Conservation (phyloP, 2,329 filamentous ascomycete genomes). For the Fusarium solani-melongenae region DNA sequence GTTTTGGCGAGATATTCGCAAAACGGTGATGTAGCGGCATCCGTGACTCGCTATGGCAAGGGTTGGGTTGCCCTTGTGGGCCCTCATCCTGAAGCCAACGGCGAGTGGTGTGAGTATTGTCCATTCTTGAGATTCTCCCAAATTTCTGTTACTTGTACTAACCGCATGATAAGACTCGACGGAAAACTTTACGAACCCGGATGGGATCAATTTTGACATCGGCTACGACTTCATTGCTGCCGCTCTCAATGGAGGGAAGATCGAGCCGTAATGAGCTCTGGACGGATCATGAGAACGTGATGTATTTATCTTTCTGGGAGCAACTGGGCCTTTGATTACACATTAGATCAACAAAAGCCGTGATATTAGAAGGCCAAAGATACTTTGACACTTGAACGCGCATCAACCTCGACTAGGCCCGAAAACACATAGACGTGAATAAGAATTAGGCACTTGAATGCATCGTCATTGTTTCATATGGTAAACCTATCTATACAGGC, state of each 20-base stretch:
- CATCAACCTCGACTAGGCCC: not conserved
- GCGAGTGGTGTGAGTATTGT: constrained; percentile 39
- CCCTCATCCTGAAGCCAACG: constrained; percentile 41
- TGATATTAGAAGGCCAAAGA: not conserved
- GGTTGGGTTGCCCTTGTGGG: constrained; percentile 41
- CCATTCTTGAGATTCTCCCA: not conserved
- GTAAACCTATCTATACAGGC: not conserved
- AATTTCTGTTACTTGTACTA: not conserved
- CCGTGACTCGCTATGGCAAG: constrained; percentile 33
- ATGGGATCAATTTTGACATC: constrained; percentile 38
- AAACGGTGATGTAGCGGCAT: constrained; percentile 38
- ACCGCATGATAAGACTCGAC: not conserved
- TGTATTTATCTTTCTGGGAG: not conserved
- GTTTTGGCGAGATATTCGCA: constrained; percentile 38
- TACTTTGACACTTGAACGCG: no score
- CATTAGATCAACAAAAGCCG: not conserved
- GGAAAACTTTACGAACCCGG: constrained; percentile 27
- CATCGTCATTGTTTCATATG: not conserved
- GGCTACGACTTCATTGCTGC: constrained; percentile 38
- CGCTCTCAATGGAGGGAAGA: not conserved
- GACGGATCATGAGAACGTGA: not conserved
- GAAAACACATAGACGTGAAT: not conserved
- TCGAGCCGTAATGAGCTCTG: not conserved
- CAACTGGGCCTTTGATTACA: not conserved
- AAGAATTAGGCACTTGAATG: not conserved